Evolutionary conservation across 148 eudicot genomes (phyloP), one percentile per base, ranked within the genome.

Genomic region (Dysphania ambrosioides): DNA sequence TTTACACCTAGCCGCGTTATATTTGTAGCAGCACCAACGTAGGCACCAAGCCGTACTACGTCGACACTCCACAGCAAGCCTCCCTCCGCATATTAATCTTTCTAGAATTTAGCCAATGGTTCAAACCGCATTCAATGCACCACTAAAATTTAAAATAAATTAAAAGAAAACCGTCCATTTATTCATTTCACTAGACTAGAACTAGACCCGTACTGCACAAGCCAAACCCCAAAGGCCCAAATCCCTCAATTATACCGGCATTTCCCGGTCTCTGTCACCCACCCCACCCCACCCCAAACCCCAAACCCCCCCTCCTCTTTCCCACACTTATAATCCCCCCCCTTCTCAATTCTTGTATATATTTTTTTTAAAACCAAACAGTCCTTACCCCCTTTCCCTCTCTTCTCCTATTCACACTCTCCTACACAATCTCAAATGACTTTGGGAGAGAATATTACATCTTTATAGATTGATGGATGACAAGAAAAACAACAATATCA

Each of bases 241-340:
- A 12, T 6, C 18, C 21, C 53, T 47, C 26, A 27, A 65, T 8
- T 53, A 72, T 51, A 81, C 88, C 83, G 86, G 76, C 86, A 84
- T 66, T 72, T 82, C 80, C 84, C 91, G 85, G 91, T 86, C 79
- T 66, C 75, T 78, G 57, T 74, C 42, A 42, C 81, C 83, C 77
- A 84, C 84, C n/a, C n/a, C n/a, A n/a, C n/a, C n/a, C n/a, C n/a
- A n/a, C n/a, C n/a, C n/a, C n/a, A n/a, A n/a, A n/a, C n/a, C n/a
- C n/a, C n/a, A n/a, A n/a, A n/a, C n/a, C n/a, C n/a, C n/a, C n/a
- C n/a, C n/a, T n/a, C n/a, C 82, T 79, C 80, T 82, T 87, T 68
- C 78, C 86, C 85, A 83, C 81, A 80, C 68, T 26, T n/a, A 41
- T 55, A 79, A 78, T 66, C 67, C 61, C 71, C 72, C n/a, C n/a